Evolutionary conservation across 192 early-diverging fungal genomes (phyloP).

Genomic region (Coemansia sp.): DNA sequence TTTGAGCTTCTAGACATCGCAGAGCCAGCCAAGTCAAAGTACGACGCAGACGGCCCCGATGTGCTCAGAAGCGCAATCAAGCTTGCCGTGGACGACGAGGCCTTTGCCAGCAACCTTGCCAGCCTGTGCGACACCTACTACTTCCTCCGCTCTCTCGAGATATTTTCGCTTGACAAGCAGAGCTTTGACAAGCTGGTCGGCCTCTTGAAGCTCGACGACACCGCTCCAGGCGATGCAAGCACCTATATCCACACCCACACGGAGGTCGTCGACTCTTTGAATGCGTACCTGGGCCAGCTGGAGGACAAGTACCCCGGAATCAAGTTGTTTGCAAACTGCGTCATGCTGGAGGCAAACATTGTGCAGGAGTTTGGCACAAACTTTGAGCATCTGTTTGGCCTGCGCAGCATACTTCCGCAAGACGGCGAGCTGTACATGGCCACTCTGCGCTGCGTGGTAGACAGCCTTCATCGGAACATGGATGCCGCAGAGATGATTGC

Average conservation of each 20-base stretch:
- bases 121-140: conserved; percentile 45
- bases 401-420: conserved; percentile 36
- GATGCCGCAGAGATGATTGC: conserved; percentile 19
- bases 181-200: conserved; percentile 31
- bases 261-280: conserved; percentile 19
- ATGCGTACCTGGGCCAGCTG: conserved; percentile 33
- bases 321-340: conserved; percentile 36
- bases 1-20: conserved; percentile 16
- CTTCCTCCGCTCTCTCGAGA: conserved; percentile 36
- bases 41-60: conserved; percentile 26
- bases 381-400: conserved; percentile 27
- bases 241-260: conserved; percentile 21
- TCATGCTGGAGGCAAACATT: conserved; percentile 44
- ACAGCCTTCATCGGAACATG: conserved; percentile 24
- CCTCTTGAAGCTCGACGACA: conserved; percentile 19
- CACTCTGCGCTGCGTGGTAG: conserved; percentile 35
- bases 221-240: background rate
- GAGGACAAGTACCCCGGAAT: conserved; percentile 38
- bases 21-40: conserved; percentile 23
- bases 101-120: conserved; percentile 22
- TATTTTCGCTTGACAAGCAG: conserved; percentile 19
- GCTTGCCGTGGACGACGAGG: conserved; percentile 12
- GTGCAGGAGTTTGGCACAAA: conserved; percentile 35
- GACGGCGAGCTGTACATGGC: conserved; percentile 42
- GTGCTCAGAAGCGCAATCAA: conserved; percentile 28